Percentiles rank a stretch among this genome's conserved stretches.
phyloP scores from a whole-genome alignment of 768 basidiomycete genomes.

The button mushroom (Agaricus bisporus) region DNA sequence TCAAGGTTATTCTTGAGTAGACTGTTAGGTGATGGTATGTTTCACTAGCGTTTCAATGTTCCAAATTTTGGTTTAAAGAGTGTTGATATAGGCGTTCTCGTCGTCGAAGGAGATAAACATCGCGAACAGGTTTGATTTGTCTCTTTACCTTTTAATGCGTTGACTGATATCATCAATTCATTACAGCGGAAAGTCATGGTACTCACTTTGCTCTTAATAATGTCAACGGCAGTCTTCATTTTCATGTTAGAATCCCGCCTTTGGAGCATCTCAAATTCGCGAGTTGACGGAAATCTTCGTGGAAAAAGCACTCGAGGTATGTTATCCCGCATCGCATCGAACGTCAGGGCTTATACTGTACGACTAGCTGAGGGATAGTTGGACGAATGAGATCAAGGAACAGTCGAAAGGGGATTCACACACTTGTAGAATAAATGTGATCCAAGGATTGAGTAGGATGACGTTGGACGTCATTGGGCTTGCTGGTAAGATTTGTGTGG shows the following conservation, averaged over 20 bases:
- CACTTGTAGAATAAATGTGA: slow-evolving; percentile 42
- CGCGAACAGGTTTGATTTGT: slow-evolving; percentile 31
- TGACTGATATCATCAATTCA: background rate
- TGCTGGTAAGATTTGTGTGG: slow-evolving; percentile 32
- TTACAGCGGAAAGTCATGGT: slow-evolving; percentile 42
- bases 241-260: slow-evolving; percentile 52
- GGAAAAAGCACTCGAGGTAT: slow-evolving; percentile 46
- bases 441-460: slow-evolving; percentile 57
- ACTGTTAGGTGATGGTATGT: slow-evolving; percentile 37
- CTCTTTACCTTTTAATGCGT: background rate
- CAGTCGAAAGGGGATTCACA: slow-evolving; percentile 16
- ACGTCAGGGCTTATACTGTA: no score
- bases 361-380: slow-evolving; percentile 42
- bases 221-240: background rate
- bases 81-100: slow-evolving; percentile 35
- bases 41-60: background rate
- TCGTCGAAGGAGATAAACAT: slow-evolving; percentile 42
- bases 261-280: slow-evolving; percentile 53
- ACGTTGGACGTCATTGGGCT: slow-evolving; percentile 77
- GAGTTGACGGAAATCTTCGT: slow-evolving; percentile 53
- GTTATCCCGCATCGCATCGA: background rate
- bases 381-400: slow-evolving; percentile 19
- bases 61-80: no score
- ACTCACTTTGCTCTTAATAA: background rate
- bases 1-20: slow-evolving; percentile 29